phyloP scores from a whole-genome alignment of 495 filamentous ascomycete genomes.

The Geoglossum glabrum region DNA sequence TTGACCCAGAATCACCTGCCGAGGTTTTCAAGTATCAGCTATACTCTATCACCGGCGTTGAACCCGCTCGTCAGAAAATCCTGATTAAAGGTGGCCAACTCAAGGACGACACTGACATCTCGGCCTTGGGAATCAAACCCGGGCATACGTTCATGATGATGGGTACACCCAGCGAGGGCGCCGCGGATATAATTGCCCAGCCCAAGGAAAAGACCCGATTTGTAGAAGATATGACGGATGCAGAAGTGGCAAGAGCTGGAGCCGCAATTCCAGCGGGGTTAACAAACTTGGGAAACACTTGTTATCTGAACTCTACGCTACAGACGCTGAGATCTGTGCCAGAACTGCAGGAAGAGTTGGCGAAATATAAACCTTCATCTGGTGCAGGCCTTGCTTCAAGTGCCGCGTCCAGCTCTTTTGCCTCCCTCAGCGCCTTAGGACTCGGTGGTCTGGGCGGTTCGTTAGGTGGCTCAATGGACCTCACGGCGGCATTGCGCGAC shows the following conservation, averaged over 20 bases:
- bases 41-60: conserved; percentile 85
- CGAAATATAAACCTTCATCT: conserved; percentile 36
- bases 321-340: conserved; percentile 78
- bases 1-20: conserved; percentile 66
- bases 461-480: conserved; percentile 40
- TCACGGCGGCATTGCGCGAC: conserved; percentile 62
- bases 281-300: conserved; percentile 89
- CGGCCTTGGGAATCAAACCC: conserved; percentile 63
- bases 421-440: conserved; percentile 35
- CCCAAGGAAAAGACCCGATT: conserved; percentile 77
- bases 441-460: conserved; percentile 37
- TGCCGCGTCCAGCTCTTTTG: conserved; percentile 22
- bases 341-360: conserved; percentile 68
- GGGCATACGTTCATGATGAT: conserved; percentile 91
- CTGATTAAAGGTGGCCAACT: conserved; percentile 82
- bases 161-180: conserved; percentile 54
- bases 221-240: conserved; percentile 93
- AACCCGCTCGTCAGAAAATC: conserved; percentile 91
- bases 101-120: conserved; percentile 83
- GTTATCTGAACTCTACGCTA: conserved; percentile 92
- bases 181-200: conserved; percentile 30
- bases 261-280: conserved; percentile 79
- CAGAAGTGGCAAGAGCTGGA: conserved; percentile 61
- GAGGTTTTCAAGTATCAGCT: conserved; percentile 92
- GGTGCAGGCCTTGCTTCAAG: conserved; percentile 15